phyloP scores from a whole-genome alignment of 257 asterid species.

The Jacaranda mimosifolia region DNA sequence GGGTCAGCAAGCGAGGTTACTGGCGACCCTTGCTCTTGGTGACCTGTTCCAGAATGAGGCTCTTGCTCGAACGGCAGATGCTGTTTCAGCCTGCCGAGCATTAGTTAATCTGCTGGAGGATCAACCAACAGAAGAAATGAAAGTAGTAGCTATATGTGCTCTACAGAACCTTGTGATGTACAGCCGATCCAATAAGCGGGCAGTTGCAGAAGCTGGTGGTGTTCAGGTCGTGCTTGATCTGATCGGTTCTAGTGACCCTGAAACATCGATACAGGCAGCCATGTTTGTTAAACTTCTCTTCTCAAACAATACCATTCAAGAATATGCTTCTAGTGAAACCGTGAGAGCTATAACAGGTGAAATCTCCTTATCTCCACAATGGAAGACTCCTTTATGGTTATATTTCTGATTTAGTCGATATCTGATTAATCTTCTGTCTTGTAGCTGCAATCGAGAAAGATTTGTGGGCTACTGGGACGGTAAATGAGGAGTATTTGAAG shows the following conservation, averaged over 20 bases:
- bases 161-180: constrained; percentile 96
- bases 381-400: not conserved
- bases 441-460: constrained; percentile 85
- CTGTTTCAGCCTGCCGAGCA: constrained; percentile 98
- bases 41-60: constrained; percentile 96
- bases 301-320: constrained; percentile 94
- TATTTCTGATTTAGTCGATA: not conserved
- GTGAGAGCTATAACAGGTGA: constrained; percentile 98
- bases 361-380: not conserved
- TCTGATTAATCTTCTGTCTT: constrained; percentile 24
- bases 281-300: constrained; percentile 96
- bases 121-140: constrained; percentile 99
- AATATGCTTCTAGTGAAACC: constrained; percentile 98
- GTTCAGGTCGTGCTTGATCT: constrained; percentile 98
- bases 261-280: constrained; percentile 96
- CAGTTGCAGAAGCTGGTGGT: constrained; percentile 99
- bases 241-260: constrained; percentile 92
- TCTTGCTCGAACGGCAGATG: constrained; percentile 91
- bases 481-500: constrained; percentile 90
- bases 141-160: constrained; percentile 96
- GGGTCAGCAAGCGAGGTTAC: constrained; percentile 95
- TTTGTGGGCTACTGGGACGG: constrained; percentile 88
- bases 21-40: constrained; percentile 97
- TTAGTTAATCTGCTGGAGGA: constrained; percentile 97
- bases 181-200: constrained; percentile 95